phyloP scores from a whole-genome alignment of 306 rosid genomes.

The Sphenostylis stenocarpa region DNA sequence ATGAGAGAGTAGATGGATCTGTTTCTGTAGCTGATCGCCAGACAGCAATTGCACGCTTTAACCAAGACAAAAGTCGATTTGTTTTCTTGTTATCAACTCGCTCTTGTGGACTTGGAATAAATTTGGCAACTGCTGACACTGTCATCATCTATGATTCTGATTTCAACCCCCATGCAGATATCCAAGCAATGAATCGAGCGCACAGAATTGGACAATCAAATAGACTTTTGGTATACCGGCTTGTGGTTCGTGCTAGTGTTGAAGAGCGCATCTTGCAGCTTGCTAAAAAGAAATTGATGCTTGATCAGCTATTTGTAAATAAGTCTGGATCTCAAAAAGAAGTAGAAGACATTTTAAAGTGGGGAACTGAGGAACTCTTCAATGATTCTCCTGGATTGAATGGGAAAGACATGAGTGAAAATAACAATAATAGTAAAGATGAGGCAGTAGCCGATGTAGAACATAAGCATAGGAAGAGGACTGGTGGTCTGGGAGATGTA shows the following conservation, averaged over 20 bases:
- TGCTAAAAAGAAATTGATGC: constrained; percentile 99
- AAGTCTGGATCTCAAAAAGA: constrained; percentile 98
- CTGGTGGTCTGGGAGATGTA: constrained; percentile 94
- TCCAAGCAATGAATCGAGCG: constrained; percentile 99
- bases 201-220: constrained; percentile 99
- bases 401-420: constrained; percentile 66
- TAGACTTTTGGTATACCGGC: constrained; percentile 94
- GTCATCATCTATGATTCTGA: constrained; percentile 99
- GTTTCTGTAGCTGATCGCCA: constrained; percentile 96
- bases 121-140: constrained; percentile 98
- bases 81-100: constrained; percentile 98
- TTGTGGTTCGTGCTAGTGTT: constrained; percentile 98
- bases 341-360: constrained; percentile 93
- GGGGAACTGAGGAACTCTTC: constrained; percentile 99
- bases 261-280: constrained; percentile 99
- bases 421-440: constrained; percentile 67
- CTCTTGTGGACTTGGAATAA: constrained; percentile 98
- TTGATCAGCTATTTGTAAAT: constrained; percentile 97
- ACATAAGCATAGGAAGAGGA: constrained; percentile 86
- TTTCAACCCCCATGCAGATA: constrained; percentile 99
- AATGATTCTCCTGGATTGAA: constrained; percentile 61
- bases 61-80: constrained; percentile 96
- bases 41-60: constrained; percentile 89
- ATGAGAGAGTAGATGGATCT: constrained; percentile 97
- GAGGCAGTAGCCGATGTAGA: constrained; percentile 70